Percentiles rank a stretch among this genome's conserved stretches.
phyloP scores from a whole-genome alignment of 2,329 filamentous ascomycete species.

The Xylariaceae sp. region DNA sequence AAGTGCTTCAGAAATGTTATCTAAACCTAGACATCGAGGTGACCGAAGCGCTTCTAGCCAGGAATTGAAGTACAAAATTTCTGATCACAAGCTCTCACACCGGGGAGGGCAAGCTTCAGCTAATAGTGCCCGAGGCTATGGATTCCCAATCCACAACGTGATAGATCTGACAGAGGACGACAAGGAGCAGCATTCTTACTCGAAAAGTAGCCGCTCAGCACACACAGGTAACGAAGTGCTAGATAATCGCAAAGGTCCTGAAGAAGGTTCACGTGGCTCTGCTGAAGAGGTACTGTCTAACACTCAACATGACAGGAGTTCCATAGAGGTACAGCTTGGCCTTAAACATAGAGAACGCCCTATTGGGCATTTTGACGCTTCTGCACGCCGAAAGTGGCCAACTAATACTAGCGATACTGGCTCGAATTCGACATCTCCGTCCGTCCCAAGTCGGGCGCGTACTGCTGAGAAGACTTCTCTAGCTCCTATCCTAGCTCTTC shows the following conservation, averaged over 20 bases:
- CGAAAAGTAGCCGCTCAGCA: not conserved
- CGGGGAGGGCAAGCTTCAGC: not conserved
- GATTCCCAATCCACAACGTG: slow-evolving; percentile 6
- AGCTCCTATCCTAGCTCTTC: not conserved
- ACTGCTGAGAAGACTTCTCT: slow-evolving; percentile 6
- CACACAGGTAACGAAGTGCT: not conserved
- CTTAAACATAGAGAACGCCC: not conserved
- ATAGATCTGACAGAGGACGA: slow-evolving; percentile 32
- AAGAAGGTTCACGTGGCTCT: not conserved
- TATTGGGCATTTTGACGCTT: not conserved
- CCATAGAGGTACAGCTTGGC: slow-evolving; percentile 6
- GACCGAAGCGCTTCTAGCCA: not conserved
- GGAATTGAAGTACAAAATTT: slow-evolving; percentile 1
- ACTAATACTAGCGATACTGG: not conserved
- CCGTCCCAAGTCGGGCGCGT: not conserved
- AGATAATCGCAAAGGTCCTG: not conserved
- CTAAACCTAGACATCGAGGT: slow-evolving; percentile 12
- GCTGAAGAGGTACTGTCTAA: not conserved
- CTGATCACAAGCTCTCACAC: slow-evolving; percentile 1
- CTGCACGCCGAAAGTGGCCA: not conserved
- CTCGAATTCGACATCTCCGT: not conserved
- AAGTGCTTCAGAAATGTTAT: slow-evolving; percentile 6
- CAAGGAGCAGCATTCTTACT: slow-evolving; percentile 2
- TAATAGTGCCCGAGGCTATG: not conserved
- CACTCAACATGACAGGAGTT: not conserved